Evolutionary conservation across 225 moss, liverwort and hornwort species (phyloP).

Genomic region (Sphagnum tenellum): DNA sequence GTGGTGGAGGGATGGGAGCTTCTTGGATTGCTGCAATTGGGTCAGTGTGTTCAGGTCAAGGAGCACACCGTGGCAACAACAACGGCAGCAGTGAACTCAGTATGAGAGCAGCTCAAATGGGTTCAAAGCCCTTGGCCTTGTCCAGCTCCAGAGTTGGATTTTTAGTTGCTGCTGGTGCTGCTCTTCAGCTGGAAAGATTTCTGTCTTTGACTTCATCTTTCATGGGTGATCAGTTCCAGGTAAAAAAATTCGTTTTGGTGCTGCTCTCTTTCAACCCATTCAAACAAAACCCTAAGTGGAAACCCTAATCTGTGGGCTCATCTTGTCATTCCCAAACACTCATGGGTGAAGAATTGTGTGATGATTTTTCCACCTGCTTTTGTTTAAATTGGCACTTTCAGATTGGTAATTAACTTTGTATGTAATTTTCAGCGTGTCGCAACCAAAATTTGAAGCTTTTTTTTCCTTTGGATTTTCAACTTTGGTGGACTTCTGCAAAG

Average conservation of each 20-base stretch:
- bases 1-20: conserved; percentile 4
- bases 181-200: conserved; percentile 37
- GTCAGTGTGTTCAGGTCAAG: no score
- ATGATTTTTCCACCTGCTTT: no score
- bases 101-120: conserved; percentile 2
- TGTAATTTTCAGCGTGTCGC: no score
- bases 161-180: conserved; percentile 26
- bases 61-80: no score
- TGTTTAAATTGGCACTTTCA: no score
- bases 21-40: conserved; percentile 3
- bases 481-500: no score
- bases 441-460: no score
- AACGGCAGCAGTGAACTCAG: no score
- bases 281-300: not conserved
- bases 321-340: not conserved
- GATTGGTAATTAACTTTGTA: no score
- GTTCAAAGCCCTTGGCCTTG: conserved; percentile 15
- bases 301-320: not conserved
- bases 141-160: conserved; percentile 22
- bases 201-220: conserved; percentile 17
- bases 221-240: conserved; percentile 26
- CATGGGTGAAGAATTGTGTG: not conserved
- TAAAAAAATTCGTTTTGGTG: conserved; percentile 2
- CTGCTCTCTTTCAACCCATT: not conserved
- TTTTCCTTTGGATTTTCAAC: no score